Percentiles rank a stretch among this genome's conserved stretches.
Conservation (phyloP, 768 basidiomycete genomes). For the Lepiota venenata region DNA sequence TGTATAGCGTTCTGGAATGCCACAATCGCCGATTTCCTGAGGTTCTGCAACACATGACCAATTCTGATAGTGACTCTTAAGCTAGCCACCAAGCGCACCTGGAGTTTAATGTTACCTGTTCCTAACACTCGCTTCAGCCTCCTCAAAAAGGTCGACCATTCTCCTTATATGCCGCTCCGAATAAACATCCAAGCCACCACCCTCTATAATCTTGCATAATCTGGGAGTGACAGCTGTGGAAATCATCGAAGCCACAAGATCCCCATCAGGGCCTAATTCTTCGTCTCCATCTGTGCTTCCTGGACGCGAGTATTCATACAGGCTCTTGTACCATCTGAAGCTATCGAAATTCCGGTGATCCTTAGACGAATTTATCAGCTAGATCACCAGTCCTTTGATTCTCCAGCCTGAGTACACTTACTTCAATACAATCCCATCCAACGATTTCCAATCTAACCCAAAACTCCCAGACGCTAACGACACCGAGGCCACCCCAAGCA, state of each 20-base stretch:
- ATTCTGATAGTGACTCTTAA: neutral
- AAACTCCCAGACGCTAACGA: conserved; percentile 92
- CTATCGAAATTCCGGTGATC: conserved; percentile 60
- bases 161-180: conserved; percentile 60
- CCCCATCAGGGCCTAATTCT: conserved; percentile 78
- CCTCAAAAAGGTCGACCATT: conserved; percentile 73
- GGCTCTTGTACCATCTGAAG: conserved; percentile 79
- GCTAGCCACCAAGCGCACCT: conserved; percentile 37
- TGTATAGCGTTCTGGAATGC: conserved; percentile 54
- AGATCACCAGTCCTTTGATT: neutral
- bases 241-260: conserved; percentile 84
- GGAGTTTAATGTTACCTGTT: conserved; percentile 55
- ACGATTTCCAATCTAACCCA: conserved; percentile 86
- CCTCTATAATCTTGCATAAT: conserved; percentile 67
- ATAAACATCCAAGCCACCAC: conserved; percentile 82
- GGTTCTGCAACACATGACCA: conserved; percentile 33
- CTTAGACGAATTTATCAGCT: conserved; percentile 24
- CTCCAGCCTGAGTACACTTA: conserved; percentile 24
- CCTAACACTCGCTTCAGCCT: conserved; percentile 77
- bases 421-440: conserved; percentile 87
- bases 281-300: conserved; percentile 30
- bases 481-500: conserved; percentile 89
- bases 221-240: conserved; percentile 80
- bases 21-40: conserved; percentile 50
- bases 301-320: conserved; percentile 76